A percentile compares a stretch with the other conserved stretches of the same genome.
phyloP scores from a whole-genome alignment of 495 filamentous ascomycete species.

The Tuber borchii region DNA sequence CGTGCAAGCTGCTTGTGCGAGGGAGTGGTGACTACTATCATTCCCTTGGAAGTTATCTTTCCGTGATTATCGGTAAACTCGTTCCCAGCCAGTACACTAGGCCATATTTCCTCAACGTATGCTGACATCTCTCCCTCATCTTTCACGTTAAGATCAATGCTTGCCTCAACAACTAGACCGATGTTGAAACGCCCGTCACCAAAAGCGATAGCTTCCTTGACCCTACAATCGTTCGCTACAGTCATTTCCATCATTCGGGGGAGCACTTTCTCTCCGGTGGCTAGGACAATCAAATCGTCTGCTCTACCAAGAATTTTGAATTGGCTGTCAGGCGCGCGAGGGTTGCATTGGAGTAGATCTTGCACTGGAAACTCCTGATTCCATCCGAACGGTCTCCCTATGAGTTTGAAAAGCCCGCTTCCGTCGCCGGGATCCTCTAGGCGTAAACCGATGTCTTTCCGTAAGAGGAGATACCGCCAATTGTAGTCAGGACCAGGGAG shows the following conservation, averaged over 20 bases:
- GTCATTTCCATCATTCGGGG: slow-evolving; percentile 45
- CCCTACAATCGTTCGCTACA: slow-evolving; percentile 17
- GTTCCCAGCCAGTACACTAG: slow-evolving; percentile 29
- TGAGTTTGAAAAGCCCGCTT: slow-evolving; percentile 49
- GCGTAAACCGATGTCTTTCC: slow-evolving; percentile 41
- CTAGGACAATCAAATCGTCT: slow-evolving; percentile 51
- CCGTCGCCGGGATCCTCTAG: slow-evolving; percentile 40
- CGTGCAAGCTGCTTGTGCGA: slow-evolving; percentile 22
- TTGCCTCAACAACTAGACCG: slow-evolving; percentile 33
- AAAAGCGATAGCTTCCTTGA: slow-evolving; percentile 33
- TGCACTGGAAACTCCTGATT: slow-evolving; percentile 52
- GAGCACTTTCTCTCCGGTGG: slow-evolving; percentile 50
- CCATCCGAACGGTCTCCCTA: slow-evolving; percentile 56
- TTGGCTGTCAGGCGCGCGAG: slow-evolving; percentile 42
- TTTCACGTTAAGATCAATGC: slow-evolving; percentile 11
- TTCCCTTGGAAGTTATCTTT: slow-evolving; percentile 24
- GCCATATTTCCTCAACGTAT: slow-evolving; percentile 29
- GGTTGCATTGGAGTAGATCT: slow-evolving; percentile 55
- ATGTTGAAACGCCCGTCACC: slow-evolving; percentile 36
- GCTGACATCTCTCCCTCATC: slow-evolving; percentile 13
- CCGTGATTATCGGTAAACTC: slow-evolving; percentile 32
- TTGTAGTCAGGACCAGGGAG: slow-evolving; percentile 45
- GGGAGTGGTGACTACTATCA: slow-evolving; percentile 29
- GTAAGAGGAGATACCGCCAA: slow-evolving; percentile 55
- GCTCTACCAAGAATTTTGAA: slow-evolving; percentile 49